Conservation (phyloP, 1,284 basidiomycete genomes). For the Microstroma glucosiphilum region DNA sequence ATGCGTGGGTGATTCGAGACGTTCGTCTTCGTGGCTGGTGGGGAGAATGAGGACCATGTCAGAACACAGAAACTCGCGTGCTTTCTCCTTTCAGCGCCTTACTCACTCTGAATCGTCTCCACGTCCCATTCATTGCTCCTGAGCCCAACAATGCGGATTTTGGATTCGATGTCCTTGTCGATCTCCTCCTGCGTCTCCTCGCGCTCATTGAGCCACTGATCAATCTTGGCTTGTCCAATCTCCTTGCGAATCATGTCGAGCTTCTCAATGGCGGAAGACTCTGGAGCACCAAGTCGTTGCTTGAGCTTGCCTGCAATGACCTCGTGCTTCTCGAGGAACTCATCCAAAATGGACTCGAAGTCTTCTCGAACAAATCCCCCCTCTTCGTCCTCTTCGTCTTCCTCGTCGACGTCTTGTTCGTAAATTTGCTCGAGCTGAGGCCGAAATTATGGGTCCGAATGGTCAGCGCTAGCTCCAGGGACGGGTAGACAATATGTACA, state of each 20-base stretch:
- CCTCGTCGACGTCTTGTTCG: conserved; percentile 68
- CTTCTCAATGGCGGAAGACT: conserved; percentile 58
- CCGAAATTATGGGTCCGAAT: conserved; percentile 20
- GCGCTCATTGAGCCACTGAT: conserved; percentile 34
- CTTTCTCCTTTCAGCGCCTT: background rate
- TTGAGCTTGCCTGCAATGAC: conserved; percentile 77
- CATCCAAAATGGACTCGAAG: conserved; percentile 84
- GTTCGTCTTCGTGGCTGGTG: conserved; percentile 41
- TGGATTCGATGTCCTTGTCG: conserved; percentile 15
- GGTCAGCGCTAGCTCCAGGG: too few relatives aligned
- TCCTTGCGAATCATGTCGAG: conserved; percentile 56
- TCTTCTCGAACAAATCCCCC: conserved; percentile 68
- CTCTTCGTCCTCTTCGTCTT: conserved; percentile 59
- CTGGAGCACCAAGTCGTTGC: conserved; percentile 51
- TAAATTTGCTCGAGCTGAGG: conserved; percentile 14
- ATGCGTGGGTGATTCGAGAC: conserved; percentile 47
- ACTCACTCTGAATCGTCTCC: conserved; percentile 39
- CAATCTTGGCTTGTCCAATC: conserved; percentile 34
- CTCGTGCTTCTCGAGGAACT: conserved; percentile 89
- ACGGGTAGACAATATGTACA: conserved; percentile 6
- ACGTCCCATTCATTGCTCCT: conserved; percentile 48
- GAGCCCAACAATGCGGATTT: conserved; percentile 5
- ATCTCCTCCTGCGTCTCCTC: conserved; percentile 52
- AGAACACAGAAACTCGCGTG: background rate
- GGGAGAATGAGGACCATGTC: background rate